Base-by-base conservation (phyloP, 495 filamentous ascomycete species). In the Aspergillus affinis region DNA sequence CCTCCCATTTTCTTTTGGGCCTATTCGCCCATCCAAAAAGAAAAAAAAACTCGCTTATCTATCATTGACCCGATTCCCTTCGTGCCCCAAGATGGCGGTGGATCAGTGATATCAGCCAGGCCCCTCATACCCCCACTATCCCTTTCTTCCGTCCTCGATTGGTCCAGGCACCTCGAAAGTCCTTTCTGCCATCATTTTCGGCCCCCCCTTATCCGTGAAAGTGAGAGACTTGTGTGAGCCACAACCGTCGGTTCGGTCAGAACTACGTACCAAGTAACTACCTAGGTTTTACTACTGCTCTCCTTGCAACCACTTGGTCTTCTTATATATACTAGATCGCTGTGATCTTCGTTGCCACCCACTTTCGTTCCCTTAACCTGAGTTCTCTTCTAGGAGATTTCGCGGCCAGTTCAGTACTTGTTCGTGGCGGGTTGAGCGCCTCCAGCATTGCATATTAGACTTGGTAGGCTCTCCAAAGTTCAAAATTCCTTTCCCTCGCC, bases 61-160 rank as follows among this genome's bases (percentile, higher is more conserved):
- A 48, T 60, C 61, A 56, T 63, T 59, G 46, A 59, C 53, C 46
- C 60, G 58, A 56, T 51, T 46, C 48, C 30, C 59, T 61, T 54
- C 41, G 30, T 52, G 30, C 54, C 62, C 57, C 52, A 55, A 20
- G 53, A 71, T 68, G 68, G 62, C 61, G 58, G 64, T 68, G 67
- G 65, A 65, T 63, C 66, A 69, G 62, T 65, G 64, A 73, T 73
- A 70, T 72, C 64, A 70, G 60, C 51, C 54, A 58, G 59, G 51
- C 55, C 57, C 63, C 60, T 47, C 54, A 59, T 27, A 50, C 55
- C 62, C 63, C 62, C 67, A 65, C 62, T 62, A 54, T 50, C 52
- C 49, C 51, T 61, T 54, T 47, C 48, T 54, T 27, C 21, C 18
- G 36, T 45, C 41, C 62, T 61, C 59, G 45, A 62, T 66, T 64